These are phyloP conservation scores for Pseudonitzschia delicatissima DNA, from an alignment of 108 stramenopile genomes.

Conservation along the genomic window DNA sequence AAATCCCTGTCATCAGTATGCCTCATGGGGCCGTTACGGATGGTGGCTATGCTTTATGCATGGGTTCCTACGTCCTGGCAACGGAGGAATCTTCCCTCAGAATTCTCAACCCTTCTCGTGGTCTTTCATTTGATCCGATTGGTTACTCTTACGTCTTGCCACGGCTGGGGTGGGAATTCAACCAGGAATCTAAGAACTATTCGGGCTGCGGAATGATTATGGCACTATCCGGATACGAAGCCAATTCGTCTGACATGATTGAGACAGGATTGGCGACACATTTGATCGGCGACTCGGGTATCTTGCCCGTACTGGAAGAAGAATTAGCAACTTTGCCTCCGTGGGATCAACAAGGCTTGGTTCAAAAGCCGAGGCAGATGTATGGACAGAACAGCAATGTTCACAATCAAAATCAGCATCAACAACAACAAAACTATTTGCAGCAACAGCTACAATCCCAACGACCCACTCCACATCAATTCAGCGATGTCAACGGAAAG, in stretches of 20 bases:
- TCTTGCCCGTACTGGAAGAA: constrained; percentile 55
- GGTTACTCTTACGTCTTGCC: constrained; percentile 76
- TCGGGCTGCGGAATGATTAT: constrained; percentile 59
- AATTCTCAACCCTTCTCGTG: constrained; percentile 71
- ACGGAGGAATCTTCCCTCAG: constrained; percentile 58
- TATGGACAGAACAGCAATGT: constrained; percentile 13
- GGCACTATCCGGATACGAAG: constrained; percentile 74
- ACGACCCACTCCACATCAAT: not conserved
- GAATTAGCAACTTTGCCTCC: constrained; percentile 50
- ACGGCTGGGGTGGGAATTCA: constrained; percentile 66
- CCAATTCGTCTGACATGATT: constrained; percentile 76
- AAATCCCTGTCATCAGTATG: constrained; percentile 63
- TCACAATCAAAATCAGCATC: constrained; percentile 1
- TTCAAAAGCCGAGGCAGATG: constrained; percentile 29
- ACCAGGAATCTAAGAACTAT: constrained; percentile 44
- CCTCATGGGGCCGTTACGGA: constrained; percentile 76
- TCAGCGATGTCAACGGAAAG: constrained; percentile 47
- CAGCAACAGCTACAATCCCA: constrained; percentile 12
- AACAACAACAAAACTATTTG: constrained; percentile 2
- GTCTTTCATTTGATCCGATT: constrained; percentile 76
- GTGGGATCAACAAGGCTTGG: constrained; percentile 55
- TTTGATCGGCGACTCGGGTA: constrained; percentile 35
- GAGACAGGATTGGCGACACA: constrained; percentile 81
- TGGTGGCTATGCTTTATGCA: constrained; percentile 68
- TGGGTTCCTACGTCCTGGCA: constrained; percentile 71